Conservation (phyloP, 1,284 basidiomycete species). For the Sanghuangporus weigelae region DNA sequence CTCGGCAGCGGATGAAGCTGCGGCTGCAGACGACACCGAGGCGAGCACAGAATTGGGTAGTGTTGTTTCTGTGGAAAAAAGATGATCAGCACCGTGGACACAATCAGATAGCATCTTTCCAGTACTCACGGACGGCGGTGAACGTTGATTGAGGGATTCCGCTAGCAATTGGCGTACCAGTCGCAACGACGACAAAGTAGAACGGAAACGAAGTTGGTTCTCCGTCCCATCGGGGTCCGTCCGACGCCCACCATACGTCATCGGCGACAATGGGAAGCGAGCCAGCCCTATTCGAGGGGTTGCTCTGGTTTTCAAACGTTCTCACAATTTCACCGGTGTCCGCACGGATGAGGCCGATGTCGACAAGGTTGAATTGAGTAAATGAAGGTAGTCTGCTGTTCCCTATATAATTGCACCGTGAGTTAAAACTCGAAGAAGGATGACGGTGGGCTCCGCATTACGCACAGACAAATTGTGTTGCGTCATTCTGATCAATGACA, state of each 20-base stretch:
- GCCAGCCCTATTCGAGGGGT: constrained; percentile 53
- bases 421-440: constrained; percentile 20
- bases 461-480: constrained; percentile 31
- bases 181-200: constrained; percentile 65
- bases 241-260: constrained; percentile 67
- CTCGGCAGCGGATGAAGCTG: constrained; percentile 30
- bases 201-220: constrained; percentile 56
- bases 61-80: constrained; percentile 54
- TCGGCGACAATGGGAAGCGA: constrained; percentile 50
- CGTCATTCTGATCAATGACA: constrained; percentile 28
- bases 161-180: constrained; percentile 45
- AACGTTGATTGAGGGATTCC: constrained; percentile 64
- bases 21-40: constrained; percentile 39
- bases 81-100: background rate
- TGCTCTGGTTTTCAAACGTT: constrained; percentile 34
- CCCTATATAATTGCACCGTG: constrained; percentile 32
- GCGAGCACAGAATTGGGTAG: constrained; percentile 56
- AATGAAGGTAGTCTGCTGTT: constrained; percentile 44
- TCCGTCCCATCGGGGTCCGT: constrained; percentile 48
- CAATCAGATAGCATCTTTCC: constrained; percentile 7
- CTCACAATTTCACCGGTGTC: constrained; percentile 51
- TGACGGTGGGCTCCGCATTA: background rate
- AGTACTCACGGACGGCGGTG: constrained; percentile 65
- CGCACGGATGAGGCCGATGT: constrained; percentile 67
- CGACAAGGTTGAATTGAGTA: constrained; percentile 42